These are phyloP conservation scores for Cadophora sp. DNA, from an alignment of 2,329 filamentous ascomycete genomes.

Conservation along the genomic window DNA sequence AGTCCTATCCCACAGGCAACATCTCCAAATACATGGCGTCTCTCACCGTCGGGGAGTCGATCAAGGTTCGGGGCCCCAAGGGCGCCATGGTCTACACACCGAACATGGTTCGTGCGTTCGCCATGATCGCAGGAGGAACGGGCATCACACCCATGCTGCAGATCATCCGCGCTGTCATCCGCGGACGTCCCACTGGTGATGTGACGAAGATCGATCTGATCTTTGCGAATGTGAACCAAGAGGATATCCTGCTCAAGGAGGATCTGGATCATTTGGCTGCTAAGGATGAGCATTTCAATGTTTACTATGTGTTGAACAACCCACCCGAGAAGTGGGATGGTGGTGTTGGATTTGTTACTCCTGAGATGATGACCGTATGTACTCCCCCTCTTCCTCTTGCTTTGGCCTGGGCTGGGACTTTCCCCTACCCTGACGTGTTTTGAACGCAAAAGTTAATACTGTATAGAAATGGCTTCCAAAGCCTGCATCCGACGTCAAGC, in stretches of 20 bases:
- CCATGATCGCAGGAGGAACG: slow-evolving; percentile 97
- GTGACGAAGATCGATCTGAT: slow-evolving; percentile 91
- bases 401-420: background rate
- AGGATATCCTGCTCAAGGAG: slow-evolving; percentile 93
- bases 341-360: slow-evolving; percentile 92
- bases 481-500: slow-evolving; percentile 86
- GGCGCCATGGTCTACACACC: slow-evolving; percentile 97
- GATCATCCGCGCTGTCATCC: slow-evolving; percentile 88
- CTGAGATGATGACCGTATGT: slow-evolving; percentile 89
- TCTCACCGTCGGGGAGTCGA: slow-evolving; percentile 81
- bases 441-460: background rate
- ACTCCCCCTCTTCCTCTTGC: slow-evolving; percentile 10
- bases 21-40: slow-evolving; percentile 92
- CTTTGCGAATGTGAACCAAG: slow-evolving; percentile 92
- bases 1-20: slow-evolving; percentile 96
- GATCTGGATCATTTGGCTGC: slow-evolving; percentile 82
- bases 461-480: slow-evolving; percentile 78
- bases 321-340: slow-evolving; percentile 91
- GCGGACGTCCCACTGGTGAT: slow-evolving; percentile 80
- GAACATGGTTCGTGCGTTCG: slow-evolving; percentile 95
- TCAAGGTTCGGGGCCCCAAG: slow-evolving; percentile 93
- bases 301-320: slow-evolving; percentile 97
- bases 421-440: background rate
- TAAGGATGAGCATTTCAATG: slow-evolving; percentile 81
- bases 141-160: slow-evolving; percentile 99